Conservation (phyloP, 148 eudicot species). For the Vaccinium macrocarpon region DNA sequence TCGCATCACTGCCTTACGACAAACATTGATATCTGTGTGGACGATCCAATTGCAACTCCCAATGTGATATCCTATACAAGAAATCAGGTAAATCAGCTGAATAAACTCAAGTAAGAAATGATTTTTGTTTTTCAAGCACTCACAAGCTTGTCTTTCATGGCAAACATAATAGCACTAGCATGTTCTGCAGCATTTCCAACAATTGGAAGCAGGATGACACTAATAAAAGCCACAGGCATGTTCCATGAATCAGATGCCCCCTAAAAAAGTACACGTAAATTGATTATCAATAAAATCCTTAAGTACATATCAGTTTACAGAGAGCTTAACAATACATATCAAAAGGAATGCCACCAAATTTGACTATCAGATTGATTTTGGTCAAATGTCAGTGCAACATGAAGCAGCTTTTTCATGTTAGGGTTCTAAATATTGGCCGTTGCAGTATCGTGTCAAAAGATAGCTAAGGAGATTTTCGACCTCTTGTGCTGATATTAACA, state of each 20-base stretch:
- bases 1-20: slow-evolving; percentile 48
- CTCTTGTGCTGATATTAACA: background rate
- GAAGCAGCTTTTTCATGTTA: background rate
- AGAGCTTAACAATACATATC: slow-evolving; percentile 9
- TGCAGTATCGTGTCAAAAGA: background rate
- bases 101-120: slow-evolving; percentile 2
- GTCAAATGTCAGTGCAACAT: background rate
- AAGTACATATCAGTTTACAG: background rate
- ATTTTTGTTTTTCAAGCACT: slow-evolving; percentile 29
- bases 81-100: background rate
- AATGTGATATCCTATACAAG: slow-evolving; percentile 69
- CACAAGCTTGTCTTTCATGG: slow-evolving; percentile 89
- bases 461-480: background rate
- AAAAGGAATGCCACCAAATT: background rate
- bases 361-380: background rate
- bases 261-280: slow-evolving; percentile 33
- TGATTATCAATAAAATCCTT: background rate
- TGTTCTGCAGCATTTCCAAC: slow-evolving; percentile 97
- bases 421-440: background rate
- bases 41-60: slow-evolving; percentile 93
- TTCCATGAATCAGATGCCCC: slow-evolving; percentile 87
- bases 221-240: slow-evolving; percentile 81
- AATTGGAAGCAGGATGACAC: slow-evolving; percentile 91
- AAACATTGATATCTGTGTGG: slow-evolving; percentile 96
- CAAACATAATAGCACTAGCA: slow-evolving; percentile 97